Base-by-base conservation (phyloP, 805 yeast genomes). In the Candida odintsovae region DNA sequence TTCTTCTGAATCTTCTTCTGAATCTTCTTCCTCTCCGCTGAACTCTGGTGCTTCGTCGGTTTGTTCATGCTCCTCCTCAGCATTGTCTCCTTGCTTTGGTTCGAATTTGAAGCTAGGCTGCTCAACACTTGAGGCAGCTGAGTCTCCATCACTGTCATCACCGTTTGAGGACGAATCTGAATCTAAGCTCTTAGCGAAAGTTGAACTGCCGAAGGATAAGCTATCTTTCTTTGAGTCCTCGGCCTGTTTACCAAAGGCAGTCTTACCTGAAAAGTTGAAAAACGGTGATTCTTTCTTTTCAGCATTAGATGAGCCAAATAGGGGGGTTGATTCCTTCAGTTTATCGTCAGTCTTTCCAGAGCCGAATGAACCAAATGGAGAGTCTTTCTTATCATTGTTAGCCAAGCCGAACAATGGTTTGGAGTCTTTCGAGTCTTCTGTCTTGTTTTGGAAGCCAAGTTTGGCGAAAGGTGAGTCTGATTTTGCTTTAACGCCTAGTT, bases 401-500 rank as follows among this genome's bases (percentile, higher is more conserved):
- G 28, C 8, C 8, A 13, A 25, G 8, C 12, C 12, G 11, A 25
- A 25, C 12, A 25, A 25, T 25, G 28, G 11, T 23, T 23, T 23
- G 25, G 9, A 6, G 9, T 23, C 25, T 9, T 23, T 23, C 6
- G 8, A 23, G 6, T 23, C 25, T 6, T 42, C 40, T 12, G 26
- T 9, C 9, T 42, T 42, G 15, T 8, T 4, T 23, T 40, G 45
- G 12, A 39, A 18, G 5, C 38, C 33, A 8, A 28, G n/a, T 13
- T 12, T 13, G 6, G n/a, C 45, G 38, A 41, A 46, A 15, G 49
- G 44, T 10, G 50, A 36, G 18, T 51, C 45, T 2, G 29, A 20
- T 31, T 16, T 20, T 21, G 18, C 12, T 22, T 13, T 6, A 38
- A 7, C 3, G 19, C 28, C 18, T 20, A 37, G 36, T n/a, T 49